Conservation (phyloP, 129 eudicot genomes). For the Flaveria robusta region DNA sequence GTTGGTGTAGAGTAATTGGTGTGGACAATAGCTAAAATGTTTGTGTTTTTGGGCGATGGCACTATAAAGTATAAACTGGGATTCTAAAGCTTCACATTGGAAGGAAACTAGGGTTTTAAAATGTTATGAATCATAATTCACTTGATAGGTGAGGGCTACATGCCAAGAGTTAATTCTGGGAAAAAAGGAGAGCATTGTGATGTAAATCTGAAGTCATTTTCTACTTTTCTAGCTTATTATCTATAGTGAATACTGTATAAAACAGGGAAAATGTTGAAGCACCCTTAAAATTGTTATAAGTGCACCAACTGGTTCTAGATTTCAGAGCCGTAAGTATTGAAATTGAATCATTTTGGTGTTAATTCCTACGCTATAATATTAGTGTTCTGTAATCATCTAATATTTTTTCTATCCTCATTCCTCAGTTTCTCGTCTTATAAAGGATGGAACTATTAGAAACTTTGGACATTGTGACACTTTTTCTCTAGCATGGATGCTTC, state of each 20-base stretch:
- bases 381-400: not conserved
- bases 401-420: not conserved
- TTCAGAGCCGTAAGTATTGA: not conserved
- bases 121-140: not conserved
- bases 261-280: not conserved
- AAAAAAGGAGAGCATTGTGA: not conserved
- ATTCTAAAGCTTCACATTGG: too few relatives aligned
- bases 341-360: not conserved
- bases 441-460: not conserved
- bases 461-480: not conserved
- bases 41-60: constrained; percentile 17
- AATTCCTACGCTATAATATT: not conserved
- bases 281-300: not conserved
- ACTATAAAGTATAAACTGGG: not conserved
- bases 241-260: not conserved
- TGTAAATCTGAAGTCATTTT: not conserved
- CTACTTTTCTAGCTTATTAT: not conserved
- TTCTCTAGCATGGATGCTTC: not conserved
- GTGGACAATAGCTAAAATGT: constrained; percentile 1
- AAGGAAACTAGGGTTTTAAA: not conserved
- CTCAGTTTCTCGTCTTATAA: not conserved
- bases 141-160: not conserved
- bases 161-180: not conserved
- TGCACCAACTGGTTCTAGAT: not conserved
- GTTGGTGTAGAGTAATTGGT: not conserved